These are phyloP conservation scores for Rhodamnia argentea DNA, from an alignment of 345 rosid species.

Conservation along the genomic window DNA sequence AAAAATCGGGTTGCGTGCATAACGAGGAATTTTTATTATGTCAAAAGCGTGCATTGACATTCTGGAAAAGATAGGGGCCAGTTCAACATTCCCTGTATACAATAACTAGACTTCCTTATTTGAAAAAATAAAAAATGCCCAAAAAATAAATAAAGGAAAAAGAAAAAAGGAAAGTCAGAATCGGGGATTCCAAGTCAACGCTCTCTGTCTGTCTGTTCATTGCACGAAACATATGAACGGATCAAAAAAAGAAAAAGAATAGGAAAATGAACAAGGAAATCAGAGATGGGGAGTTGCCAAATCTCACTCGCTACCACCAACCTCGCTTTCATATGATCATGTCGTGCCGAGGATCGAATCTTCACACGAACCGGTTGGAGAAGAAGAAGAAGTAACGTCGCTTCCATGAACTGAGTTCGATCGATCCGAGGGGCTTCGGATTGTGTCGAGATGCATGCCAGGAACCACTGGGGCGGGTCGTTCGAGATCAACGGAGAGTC, in stretches of 20 bases:
- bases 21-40: background rate
- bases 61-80: background rate
- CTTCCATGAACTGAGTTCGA: too few relatives aligned
- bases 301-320: background rate
- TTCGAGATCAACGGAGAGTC: conserved; percentile 39
- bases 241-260: background rate
- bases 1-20: background rate
- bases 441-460: conserved; percentile 32
- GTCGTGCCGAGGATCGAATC: background rate
- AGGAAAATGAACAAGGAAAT: background rate
- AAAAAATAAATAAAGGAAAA: background rate
- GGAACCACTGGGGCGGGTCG: conserved; percentile 77
- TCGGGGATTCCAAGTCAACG: background rate
- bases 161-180: background rate
- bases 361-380: background rate
- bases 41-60: background rate
- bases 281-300: background rate
- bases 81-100: background rate
- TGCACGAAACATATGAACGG: background rate
- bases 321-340: background rate
- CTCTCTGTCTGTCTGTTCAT: background rate
- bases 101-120: background rate
- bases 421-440: too few relatives aligned
- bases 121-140: background rate
- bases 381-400: background rate